Evolutionary conservation across 2,329 filamentous ascomycete genomes (phyloP).

Genomic region (Botrytis sinoallii): DNA sequence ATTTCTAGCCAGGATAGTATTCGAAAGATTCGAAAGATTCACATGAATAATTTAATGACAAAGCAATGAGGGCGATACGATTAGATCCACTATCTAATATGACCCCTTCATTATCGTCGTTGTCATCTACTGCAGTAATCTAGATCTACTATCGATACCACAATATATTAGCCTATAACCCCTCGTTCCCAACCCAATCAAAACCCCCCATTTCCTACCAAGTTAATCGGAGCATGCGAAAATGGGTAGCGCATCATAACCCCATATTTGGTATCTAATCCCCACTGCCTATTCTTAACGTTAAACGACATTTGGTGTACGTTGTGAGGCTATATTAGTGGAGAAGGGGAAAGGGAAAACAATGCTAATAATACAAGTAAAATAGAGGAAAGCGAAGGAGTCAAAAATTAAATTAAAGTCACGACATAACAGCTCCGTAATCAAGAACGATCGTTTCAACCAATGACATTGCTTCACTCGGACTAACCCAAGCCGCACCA

Average conservation of each 20-base stretch:
- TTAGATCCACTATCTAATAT: neutral
- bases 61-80: neutral
- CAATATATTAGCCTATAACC: neutral
- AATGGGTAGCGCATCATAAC: neutral
- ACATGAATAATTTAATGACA: neutral
- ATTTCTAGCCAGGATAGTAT: neutral
- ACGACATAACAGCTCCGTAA: neutral
- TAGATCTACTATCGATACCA: neutral
- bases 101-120: neutral
- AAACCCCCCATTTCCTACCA: neutral
- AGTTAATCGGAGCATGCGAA: neutral
- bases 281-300: neutral
- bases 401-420: neutral
- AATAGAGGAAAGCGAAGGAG: neutral
- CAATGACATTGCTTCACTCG: neutral
- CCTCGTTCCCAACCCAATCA: conserved; percentile 16
- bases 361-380: neutral
- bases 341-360: neutral
- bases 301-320: neutral
- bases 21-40: neutral
- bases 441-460: neutral
- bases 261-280: neutral
- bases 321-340: neutral
- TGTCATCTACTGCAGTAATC: neutral
- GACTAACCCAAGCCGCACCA: neutral